Conservation (phyloP, 306 rosid species). For the Pyrus communis region DNA sequence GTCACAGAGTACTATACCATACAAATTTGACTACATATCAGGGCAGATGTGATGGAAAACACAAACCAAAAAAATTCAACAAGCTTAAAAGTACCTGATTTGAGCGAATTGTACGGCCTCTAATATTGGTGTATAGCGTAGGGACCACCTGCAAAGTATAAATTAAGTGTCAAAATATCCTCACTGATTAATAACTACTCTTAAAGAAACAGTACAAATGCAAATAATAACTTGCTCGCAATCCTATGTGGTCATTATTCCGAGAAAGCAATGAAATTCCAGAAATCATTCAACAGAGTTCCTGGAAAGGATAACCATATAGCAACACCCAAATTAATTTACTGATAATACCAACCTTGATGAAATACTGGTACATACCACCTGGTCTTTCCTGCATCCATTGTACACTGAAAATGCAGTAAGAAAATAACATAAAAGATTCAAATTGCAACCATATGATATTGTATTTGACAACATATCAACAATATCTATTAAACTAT, state of each 20-base stretch:
- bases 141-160: conserved; percentile 73
- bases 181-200: not conserved
- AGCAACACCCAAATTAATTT: not conserved
- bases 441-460: not conserved
- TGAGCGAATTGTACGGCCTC: conserved; percentile 60
- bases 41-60: conserved; percentile 4
- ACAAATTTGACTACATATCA: conserved; percentile 18
- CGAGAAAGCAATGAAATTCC: not conserved
- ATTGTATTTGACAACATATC: not conserved
- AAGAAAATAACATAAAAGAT: not conserved
- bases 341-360: conserved; percentile 56
- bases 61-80: conserved; percentile 3
- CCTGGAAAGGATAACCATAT: not conserved
- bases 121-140: conserved; percentile 50
- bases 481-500: not conserved
- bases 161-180: conserved; percentile 1
- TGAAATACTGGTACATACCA: conserved; percentile 78
- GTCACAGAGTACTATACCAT: conserved; percentile 81
- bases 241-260: not conserved
- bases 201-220: not conserved
- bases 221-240: no score
- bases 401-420: conserved; percentile 48
- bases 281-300: not conserved
- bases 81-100: conserved; percentile 64
- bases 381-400: conserved; percentile 57